These are phyloP conservation scores for Camellia oleifera DNA, from an alignment of 179 eudicot species.

Conservation along the genomic window DNA sequence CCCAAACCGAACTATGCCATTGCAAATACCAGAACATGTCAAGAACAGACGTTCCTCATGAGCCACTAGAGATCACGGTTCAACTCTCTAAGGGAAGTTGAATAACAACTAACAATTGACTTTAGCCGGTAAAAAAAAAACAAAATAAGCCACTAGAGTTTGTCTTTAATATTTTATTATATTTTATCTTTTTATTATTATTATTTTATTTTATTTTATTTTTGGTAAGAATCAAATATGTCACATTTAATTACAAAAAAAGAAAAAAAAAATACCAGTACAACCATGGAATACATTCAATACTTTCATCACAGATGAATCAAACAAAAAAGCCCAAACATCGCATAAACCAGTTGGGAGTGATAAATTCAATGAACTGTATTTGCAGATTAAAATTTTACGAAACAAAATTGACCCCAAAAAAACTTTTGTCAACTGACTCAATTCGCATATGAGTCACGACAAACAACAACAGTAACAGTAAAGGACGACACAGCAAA, in stretches of 20 bases:
- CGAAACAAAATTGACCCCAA: neutral
- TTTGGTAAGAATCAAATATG: too few species aligned
- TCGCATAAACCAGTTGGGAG: too few species aligned
- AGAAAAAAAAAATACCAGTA: too few species aligned
- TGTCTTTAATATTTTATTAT: too few species aligned
- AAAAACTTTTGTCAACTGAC: neutral
- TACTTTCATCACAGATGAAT: neutral
- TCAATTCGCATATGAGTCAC: neutral
- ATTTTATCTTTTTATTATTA: too few species aligned
- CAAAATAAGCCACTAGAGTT: neutral
- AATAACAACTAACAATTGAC: neutral
- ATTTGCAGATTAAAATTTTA: neutral
- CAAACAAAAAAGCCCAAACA: neutral
- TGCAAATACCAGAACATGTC: neutral
- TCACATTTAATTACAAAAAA: too few species aligned
- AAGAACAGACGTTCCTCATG: neutral
- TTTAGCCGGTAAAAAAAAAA: neutral
- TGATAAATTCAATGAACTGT: neutral
- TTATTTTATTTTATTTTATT: too few species aligned
- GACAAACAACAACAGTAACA: neutral
- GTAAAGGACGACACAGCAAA: too few species aligned
- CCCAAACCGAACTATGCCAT: constrained; percentile 9
- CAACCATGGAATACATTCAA: neutral
- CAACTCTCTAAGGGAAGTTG: too few species aligned
- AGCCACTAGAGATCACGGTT: too few species aligned